phyloP scores from a whole-genome alignment of 2,329 filamentous ascomycete species.

The Alternaria conjuncta region DNA sequence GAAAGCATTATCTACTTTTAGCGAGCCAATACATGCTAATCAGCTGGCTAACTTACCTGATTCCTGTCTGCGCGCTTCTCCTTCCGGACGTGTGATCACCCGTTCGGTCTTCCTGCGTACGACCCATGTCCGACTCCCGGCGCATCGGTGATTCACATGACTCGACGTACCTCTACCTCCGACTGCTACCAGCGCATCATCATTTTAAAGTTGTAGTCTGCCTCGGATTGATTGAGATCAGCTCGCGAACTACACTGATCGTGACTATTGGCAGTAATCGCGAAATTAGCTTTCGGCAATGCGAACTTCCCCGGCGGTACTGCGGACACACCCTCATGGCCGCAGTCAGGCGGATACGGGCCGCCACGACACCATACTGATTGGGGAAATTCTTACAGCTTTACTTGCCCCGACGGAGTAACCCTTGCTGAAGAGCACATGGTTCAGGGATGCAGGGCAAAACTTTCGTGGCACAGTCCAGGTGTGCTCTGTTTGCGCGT shows the following conservation, averaged over 20 bases:
- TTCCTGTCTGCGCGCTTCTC: neutral
- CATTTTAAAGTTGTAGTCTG: neutral
- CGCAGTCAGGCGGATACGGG: neutral
- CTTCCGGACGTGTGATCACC: neutral
- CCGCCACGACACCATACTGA: neutral
- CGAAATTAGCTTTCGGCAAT: conserved; percentile 3
- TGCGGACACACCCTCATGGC: conserved; percentile 7
- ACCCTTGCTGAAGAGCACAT: conserved; percentile 3
- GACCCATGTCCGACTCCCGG: neutral
- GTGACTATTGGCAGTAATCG: neutral
- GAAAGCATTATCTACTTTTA: neutral
- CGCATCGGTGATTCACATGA: neutral
- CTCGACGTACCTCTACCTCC: neutral
- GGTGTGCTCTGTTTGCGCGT: neutral
- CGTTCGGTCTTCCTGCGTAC: neutral
- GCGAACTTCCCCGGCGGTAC: neutral
- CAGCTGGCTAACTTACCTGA: neutral
- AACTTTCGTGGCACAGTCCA: conserved; percentile 10
- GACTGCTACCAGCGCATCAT: neutral
- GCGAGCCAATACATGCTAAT: neutral
- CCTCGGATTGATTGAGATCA: conserved; percentile 1
- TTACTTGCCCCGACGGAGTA: neutral
- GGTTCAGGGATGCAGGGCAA: neutral
- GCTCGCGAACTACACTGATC: neutral
- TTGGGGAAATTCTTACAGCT: neutral